Base-by-base conservation (phyloP, 163 green algal genomes). In the Chloromonas sp. region DNA sequence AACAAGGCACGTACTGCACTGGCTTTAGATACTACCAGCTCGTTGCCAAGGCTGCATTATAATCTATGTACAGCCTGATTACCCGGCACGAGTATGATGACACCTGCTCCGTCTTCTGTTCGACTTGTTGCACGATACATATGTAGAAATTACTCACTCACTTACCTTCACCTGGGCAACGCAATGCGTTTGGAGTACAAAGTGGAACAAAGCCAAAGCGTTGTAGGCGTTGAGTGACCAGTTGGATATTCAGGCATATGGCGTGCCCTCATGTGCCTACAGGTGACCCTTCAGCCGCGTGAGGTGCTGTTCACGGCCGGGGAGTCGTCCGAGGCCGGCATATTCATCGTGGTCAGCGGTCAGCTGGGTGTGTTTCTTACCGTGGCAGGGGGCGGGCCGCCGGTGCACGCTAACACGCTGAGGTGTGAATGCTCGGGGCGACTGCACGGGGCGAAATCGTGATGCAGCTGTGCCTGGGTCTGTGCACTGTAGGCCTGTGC, bases 321-420 rank as follows among this genome's bases (percentile, higher is more conserved):
- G 0, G 93, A 97, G 81, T 66, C 87, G 66, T 92, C 87, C n/a
- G 89, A 89, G 76, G 89, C 60, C 11, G 94, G 94, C 78, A 95
- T 96, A 70, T 97, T 91, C 87, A 93, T 96, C 78, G 93, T 96
- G 79, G 87, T 95, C 74, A 86, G 94, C 83, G 94, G 94, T 71
- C 83, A 76, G 1, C 86, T 97, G 60, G 93, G 93, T 11, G 89
- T 95, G 60, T 97, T 93, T 87, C 88, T 95, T 15, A 76, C 60
- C 13, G 14, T 14, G 0, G 5, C 80, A 60, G 11, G 5, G 1
- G 61, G 81, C 81, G 81, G n/a, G 61, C 79, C 85, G 78, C 89
- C 90, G n/a, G 85, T 92, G 61, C 91, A 92, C 84, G 92, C 90
- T 61, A 94, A 94, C 87, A 95, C 90, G n/a, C 91, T 95, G 15